Percentiles rank a stretch among this genome's conserved stretches.
Evolutionary conservation across 177 flowering plant species (phyloP).

Genomic region (Vitis hybrid): DNA sequence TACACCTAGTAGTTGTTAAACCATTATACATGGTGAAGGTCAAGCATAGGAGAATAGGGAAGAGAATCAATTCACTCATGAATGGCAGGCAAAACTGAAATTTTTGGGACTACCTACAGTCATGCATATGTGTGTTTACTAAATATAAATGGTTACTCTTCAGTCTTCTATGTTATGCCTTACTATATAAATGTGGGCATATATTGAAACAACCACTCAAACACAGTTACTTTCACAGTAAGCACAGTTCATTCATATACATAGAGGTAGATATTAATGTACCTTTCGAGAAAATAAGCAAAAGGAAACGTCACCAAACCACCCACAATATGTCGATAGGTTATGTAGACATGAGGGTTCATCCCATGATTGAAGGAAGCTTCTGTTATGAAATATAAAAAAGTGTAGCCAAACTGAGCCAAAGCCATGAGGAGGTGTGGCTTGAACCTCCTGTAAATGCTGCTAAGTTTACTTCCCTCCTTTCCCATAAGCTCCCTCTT

Average conservation of each 20-base stretch:
- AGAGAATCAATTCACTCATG: no score
- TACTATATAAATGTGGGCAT: no score
- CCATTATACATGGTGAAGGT: no score
- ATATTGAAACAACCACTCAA: no score
- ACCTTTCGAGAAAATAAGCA: slow-evolving; percentile 81
- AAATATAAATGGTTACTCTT: no score
- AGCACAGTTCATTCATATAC: neutral
- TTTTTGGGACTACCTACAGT: no score
- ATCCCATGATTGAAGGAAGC: slow-evolving; percentile 87
- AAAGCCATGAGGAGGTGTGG: slow-evolving; percentile 67
- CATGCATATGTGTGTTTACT: no score
- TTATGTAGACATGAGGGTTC: slow-evolving; percentile 76
- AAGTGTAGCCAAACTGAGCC: slow-evolving; percentile 61
- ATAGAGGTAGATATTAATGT: neutral
- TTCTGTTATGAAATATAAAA: slow-evolving; percentile 69
- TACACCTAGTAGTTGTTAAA: no score
- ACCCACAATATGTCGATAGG: slow-evolving; percentile 61
- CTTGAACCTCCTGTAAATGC: slow-evolving; percentile 38
- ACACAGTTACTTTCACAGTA: no score
- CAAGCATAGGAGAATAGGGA: no score
- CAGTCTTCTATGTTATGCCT: no score
- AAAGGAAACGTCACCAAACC: slow-evolving; percentile 61
- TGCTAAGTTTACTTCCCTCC: neutral
- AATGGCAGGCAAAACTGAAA: no score
- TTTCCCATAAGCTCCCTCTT: slow-evolving; percentile 18